phyloP scores from a whole-genome alignment of 129 eudicot genomes.

The Artemisia tridentata region DNA sequence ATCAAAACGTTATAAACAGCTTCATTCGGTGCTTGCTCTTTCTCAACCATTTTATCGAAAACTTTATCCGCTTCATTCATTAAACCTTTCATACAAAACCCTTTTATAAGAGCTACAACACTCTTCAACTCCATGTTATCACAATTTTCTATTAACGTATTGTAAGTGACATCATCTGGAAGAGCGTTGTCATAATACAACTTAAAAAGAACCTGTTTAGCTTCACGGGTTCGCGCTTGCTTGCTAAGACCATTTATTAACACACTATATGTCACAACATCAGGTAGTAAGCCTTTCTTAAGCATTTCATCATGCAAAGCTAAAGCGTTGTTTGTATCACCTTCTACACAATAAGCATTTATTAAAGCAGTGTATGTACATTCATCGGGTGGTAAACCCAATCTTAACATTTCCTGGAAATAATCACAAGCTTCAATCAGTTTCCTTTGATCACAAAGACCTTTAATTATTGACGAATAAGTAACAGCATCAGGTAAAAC shows the following conservation, averaged over 20 bases:
- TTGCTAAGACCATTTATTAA: slow-evolving; percentile 85
- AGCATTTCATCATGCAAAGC: slow-evolving; percentile 81
- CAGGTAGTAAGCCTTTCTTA: slow-evolving; percentile 73
- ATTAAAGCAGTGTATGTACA: slow-evolving; percentile 86
- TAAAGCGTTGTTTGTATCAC: slow-evolving; percentile 58
- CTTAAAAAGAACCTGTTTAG: slow-evolving; percentile 77
- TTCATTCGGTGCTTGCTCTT: slow-evolving; percentile 43
- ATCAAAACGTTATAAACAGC: slow-evolving; percentile 71
- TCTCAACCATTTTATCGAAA: slow-evolving; percentile 60
- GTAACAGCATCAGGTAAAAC: slow-evolving; percentile 68
- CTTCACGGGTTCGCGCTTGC: slow-evolving; percentile 86
- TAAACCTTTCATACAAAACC: slow-evolving; percentile 94
- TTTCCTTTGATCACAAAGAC: slow-evolving; percentile 69
- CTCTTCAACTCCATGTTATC: slow-evolving; percentile 52
- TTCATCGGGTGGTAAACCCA: slow-evolving; percentile 75
- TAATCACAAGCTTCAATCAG: slow-evolving; percentile 67
- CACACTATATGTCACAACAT: slow-evolving; percentile 86
- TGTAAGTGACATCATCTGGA: slow-evolving; percentile 74
- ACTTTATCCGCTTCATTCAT: slow-evolving; percentile 89
- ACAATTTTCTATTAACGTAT: slow-evolving; percentile 65
- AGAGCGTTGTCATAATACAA: slow-evolving; percentile 67
- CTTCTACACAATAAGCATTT: slow-evolving; percentile 78
- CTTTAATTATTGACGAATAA: slow-evolving; percentile 81
- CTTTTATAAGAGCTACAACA: slow-evolving; percentile 71
- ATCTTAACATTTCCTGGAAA: slow-evolving; percentile 67